Evolutionary conservation across 2,329 filamentous ascomycete species (phyloP), one percentile per base, ranked within the genome.

Genomic region (Aspergillus proliferans): DNA sequence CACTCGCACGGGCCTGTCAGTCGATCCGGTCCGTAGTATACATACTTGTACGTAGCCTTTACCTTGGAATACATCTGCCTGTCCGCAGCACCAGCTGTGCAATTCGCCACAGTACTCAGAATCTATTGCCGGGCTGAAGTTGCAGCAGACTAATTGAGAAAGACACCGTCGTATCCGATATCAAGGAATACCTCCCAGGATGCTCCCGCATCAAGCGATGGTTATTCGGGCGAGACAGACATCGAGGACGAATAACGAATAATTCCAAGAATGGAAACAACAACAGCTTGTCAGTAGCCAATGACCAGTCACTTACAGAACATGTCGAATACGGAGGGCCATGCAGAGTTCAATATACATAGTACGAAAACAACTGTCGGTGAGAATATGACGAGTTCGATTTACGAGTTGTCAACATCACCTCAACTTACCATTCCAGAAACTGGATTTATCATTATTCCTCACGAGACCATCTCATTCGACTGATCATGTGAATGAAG

Each of bases 361-460:
- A 21, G 21, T 22, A 33, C 41, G 48, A 21, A 28, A 22, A 14
- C 6, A 45, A 52, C 39, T 46, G 50, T 52, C 50, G 47, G 50
- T 52, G 50, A 49, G 40, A 44, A 45, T 46, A 9, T 44, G 43
- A 46, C 43, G 38, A 51, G 43, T 51, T 45, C 33, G 28, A n/a
- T 36, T 26, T 28, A 8, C 28, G 26, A 22, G 26, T 42, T 18
- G 12, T 26, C 36, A 38, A 39, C 24, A 36, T 33, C 26, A 4
- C 26, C 26, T 30, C 10, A 12, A 30, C 26, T 30, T 4, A 30
- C 1, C 26, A 30, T 30, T 30, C 26, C 26, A 30, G 26, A 30
- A 30, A 3, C 26, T 12, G 3, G 26, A 30, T 12, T 30, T 12
- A 30, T 30, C 3, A 30, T 30, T 10, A 30, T 30, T 30, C 26